Evolutionary conservation across 2,329 filamentous ascomycete species (phyloP).

Genomic region (Trichophyton schoenleinii): DNA sequence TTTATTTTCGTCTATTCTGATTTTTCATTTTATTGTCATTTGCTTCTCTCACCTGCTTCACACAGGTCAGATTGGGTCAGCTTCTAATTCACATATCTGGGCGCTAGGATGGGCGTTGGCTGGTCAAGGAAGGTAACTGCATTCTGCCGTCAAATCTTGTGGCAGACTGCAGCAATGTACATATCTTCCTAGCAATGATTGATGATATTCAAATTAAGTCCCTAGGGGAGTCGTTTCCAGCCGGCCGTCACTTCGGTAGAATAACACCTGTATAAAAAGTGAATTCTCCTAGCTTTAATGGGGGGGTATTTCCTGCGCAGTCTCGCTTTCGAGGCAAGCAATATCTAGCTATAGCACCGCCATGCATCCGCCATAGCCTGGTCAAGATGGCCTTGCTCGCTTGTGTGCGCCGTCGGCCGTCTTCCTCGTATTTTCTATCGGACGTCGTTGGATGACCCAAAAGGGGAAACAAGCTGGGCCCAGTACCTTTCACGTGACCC

Average conservation of each 20-base stretch:
- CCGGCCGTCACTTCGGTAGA: too few species aligned
- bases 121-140: neutral
- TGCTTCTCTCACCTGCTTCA: neutral
- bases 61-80: neutral
- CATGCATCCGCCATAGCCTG: neutral
- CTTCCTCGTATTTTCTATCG: neutral
- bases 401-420: too few species aligned
- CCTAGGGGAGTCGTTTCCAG: neutral
- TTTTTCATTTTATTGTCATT: neutral
- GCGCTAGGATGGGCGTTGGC: neutral
- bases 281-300: neutral
- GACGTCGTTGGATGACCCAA: neutral
- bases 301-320: neutral
- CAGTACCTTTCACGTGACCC: neutral
- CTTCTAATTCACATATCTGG: neutral
- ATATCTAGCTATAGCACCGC: too few species aligned
- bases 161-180: neutral
- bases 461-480: neutral
- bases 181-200: neutral
- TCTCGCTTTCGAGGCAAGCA: neutral
- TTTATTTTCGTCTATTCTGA: neutral
- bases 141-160: neutral
- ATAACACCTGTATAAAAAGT: neutral
- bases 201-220: neutral
- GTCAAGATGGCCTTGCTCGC: neutral